Evolutionary conservation across 768 basidiomycete species (phyloP).

Genomic region (Gloeopeniophorella convolvens): DNA sequence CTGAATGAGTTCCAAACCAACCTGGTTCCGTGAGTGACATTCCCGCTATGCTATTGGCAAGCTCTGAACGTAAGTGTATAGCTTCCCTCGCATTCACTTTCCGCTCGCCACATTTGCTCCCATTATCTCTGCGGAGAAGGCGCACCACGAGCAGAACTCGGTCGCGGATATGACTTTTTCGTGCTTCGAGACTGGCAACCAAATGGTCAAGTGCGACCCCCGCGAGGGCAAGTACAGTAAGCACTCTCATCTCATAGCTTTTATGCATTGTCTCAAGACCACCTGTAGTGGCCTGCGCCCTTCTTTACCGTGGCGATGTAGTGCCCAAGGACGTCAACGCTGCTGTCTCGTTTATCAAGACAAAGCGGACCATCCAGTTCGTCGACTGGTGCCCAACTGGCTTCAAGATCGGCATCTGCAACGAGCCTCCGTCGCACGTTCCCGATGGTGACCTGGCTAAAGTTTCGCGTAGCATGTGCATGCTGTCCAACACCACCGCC

Average conservation of each 20-base stretch:
- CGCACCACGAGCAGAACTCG: conserved; percentile 63
- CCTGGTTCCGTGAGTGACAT: conserved; percentile 44
- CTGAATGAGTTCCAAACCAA: conserved; percentile 70
- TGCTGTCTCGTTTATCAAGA: conserved; percentile 68
- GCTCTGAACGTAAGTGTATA: conserved; percentile 16
- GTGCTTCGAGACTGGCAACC: conserved; percentile 73
- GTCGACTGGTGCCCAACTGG: conserved; percentile 79
- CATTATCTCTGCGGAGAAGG: conserved; percentile 57
- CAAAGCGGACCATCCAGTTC: conserved; percentile 72
- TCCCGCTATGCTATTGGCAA: conserved; percentile 10
- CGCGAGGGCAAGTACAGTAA: conserved; percentile 72
- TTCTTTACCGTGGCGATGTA: conserved; percentile 71
- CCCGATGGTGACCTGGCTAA: conserved; percentile 74
- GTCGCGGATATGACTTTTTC: conserved; percentile 66
- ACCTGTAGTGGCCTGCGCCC: conserved; percentile 51
- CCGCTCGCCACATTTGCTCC: conserved; percentile 62
- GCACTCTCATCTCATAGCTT: conserved; percentile 14
- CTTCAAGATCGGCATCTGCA: conserved; percentile 75
- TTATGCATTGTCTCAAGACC: not conserved
- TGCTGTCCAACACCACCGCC: conserved; percentile 70
- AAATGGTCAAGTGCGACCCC: conserved; percentile 78
- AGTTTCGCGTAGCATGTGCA: conserved; percentile 69
- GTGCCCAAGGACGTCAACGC: conserved; percentile 75
- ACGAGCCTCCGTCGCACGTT: conserved; percentile 68
- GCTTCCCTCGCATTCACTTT: conserved; percentile 64